Conservation (phyloP, 2,329 filamentous ascomycete species). For the Alternaria metachromatica region DNA sequence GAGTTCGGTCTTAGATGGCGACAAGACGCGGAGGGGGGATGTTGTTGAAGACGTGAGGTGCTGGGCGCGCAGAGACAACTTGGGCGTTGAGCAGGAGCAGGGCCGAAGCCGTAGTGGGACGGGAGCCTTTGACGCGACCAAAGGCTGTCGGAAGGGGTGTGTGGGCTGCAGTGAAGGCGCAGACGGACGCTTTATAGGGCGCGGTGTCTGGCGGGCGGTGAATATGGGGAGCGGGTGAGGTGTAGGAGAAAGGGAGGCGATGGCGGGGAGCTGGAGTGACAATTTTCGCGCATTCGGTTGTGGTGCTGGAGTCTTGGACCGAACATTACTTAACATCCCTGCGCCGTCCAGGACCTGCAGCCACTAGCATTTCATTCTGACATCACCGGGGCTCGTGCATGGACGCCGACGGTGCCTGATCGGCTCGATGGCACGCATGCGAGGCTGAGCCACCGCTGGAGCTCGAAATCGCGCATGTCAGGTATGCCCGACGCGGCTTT, state of each 20-base stretch:
- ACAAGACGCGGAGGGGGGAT: conserved; percentile 53
- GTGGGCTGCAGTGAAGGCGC: conserved; percentile 15
- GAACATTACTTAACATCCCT: conserved; percentile 19
- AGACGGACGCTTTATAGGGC: conserved; percentile 17
- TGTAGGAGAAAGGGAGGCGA: conserved; percentile 18
- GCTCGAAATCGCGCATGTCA: conserved; percentile 12
- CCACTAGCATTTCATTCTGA: conserved; percentile 15
- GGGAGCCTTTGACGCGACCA: conserved; percentile 53
- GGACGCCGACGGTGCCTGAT: conserved; percentile 8
- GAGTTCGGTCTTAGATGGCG: conserved; percentile 44
- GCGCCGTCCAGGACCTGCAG: conserved; percentile 6
- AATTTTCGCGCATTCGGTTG: conserved; percentile 36
- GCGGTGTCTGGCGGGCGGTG: conserved; percentile 13
- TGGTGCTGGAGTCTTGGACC: conserved; percentile 16
- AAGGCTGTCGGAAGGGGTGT: conserved; percentile 40
- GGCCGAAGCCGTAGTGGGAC: conserved; percentile 54
- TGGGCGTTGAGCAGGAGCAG: conserved; percentile 52
- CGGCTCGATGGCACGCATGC: conserved; percentile 8
- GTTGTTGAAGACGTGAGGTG: conserved; percentile 59
- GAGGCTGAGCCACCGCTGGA: conserved; percentile 12
- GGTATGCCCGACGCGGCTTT: not conserved
- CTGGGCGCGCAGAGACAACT: conserved; percentile 55
- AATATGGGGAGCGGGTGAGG: conserved; percentile 8
- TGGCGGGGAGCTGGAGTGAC: conserved; percentile 21
- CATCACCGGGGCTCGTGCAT: conserved; percentile 10